phyloP scores from a whole-genome alignment of 495 filamentous ascomycete genomes.

The Cenococcum geophilum region DNA sequence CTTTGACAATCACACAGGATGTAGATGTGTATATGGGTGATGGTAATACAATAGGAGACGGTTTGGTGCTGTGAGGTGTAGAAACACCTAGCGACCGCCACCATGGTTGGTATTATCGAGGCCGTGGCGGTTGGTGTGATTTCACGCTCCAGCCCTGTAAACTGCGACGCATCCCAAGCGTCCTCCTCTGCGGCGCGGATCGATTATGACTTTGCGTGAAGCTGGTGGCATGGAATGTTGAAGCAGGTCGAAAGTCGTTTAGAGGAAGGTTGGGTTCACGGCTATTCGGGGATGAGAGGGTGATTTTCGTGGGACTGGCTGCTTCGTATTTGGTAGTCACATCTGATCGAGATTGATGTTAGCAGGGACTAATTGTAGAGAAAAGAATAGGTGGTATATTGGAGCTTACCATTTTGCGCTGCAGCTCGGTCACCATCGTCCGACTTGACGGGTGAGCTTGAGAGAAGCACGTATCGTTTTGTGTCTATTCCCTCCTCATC shows the following conservation, averaged over 20 bases:
- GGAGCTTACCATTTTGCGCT: background rate
- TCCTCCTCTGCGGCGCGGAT: slow-evolving; percentile 40
- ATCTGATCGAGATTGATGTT: background rate
- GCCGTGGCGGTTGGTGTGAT: slow-evolving; percentile 15
- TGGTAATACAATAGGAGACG: too few relatives aligned
- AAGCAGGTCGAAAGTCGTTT: slow-evolving; percentile 37
- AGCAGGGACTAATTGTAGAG: background rate
- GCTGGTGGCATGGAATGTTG: slow-evolving; percentile 51
- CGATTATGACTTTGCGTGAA: slow-evolving; percentile 40
- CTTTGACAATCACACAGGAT: too few relatives aligned
- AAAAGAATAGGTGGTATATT: background rate
- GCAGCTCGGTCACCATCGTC: slow-evolving; percentile 8
- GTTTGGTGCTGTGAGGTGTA: too few relatives aligned
- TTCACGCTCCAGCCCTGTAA: slow-evolving; percentile 45
- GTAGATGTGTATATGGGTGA: too few relatives aligned
- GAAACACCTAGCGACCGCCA: too few relatives aligned
- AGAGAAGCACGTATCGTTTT: slow-evolving; percentile 41
- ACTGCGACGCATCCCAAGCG: slow-evolving; percentile 54
- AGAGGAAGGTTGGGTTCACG: slow-evolving; percentile 7
- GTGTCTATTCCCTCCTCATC: slow-evolving; percentile 10
- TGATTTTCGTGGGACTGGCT: slow-evolving; percentile 10
- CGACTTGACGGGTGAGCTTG: slow-evolving; percentile 41
- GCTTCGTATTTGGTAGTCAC: background rate
- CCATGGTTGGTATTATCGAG: background rate
- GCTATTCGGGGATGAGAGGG: background rate